Conservation (phyloP, 441 rosid species). For the Gossypium gossypioides region DNA sequence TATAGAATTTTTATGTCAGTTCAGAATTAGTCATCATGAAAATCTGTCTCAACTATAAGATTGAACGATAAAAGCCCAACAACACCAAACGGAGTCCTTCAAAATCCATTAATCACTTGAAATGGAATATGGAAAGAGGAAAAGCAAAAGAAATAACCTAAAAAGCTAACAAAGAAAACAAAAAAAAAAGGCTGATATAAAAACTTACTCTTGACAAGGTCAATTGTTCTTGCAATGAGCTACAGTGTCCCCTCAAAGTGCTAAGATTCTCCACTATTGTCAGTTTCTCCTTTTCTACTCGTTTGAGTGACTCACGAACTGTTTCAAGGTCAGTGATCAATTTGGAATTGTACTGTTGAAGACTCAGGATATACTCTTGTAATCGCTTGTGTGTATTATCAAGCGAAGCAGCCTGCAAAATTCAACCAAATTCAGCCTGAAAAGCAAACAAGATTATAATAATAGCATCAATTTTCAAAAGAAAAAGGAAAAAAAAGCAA, state of each 20-base stretch:
- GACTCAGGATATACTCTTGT: conserved; percentile 81
- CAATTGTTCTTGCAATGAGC: conserved; percentile 74
- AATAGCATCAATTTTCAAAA: neutral
- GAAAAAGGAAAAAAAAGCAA: neutral
- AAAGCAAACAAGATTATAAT: neutral
- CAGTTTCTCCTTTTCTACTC: conserved; percentile 70
- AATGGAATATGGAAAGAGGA: neutral
- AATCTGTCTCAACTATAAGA: neutral
- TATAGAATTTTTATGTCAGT: neutral
- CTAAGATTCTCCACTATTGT: conserved; percentile 78
- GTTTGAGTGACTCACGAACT: conserved; percentile 47
- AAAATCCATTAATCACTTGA: neutral
- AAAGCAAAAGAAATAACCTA: neutral
- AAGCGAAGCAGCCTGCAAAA: conserved; percentile 49
- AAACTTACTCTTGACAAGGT: conserved; percentile 54
- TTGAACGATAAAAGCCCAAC: neutral
- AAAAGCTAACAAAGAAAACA: neutral
- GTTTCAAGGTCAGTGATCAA: conserved; percentile 57
- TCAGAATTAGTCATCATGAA: neutral
- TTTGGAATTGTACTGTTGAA: conserved; percentile 72
- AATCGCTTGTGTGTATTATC: conserved; percentile 68
- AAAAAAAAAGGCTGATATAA: neutral
- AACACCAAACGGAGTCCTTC: neutral
- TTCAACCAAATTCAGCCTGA: conserved; percentile 10
- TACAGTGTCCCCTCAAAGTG: conserved; percentile 73